Base-by-base conservation (phyloP, 1,139 yeast genomes). In the Hemisphaericaspora xylofermentans region DNA sequence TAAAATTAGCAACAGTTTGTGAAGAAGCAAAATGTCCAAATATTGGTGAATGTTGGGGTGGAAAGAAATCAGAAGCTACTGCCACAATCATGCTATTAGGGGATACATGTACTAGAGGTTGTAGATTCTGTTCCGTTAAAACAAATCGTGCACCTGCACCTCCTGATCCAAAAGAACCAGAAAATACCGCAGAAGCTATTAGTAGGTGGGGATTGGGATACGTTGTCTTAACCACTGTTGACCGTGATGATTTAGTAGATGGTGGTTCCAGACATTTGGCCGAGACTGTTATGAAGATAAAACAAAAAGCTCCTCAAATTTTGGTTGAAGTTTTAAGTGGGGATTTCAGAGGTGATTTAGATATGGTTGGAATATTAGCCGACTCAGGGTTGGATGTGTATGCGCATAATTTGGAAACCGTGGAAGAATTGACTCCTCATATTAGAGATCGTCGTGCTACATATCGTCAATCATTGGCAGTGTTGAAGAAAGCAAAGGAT, bases 41-140 rank as follows among this genome's bases (percentile, higher is more conserved):
- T 61, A 94, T 94, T 46, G 97, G 98, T 39, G 99, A 94, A 63
- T 94, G 99, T 66, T 94, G 99, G 99, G 98, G 98, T 41, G 98
- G 98, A 26, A 82, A 84, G 56, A 89, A 89, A 63, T 77, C 91
- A 6, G 94, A 88, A 56, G 97, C 98, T n/a, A 94, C 99, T 3
- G 98, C 98, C 5, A 94, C 99, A 3, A 93, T 94, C 55, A 94
- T 94, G 99, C 73, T 94, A 49, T 76, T 94, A 76, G 99, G 99
- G 46, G 98, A 94, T 57, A 93, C 98, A 0, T 94, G 99, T 67
- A 94, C 99, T 4, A 76, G 99, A 64, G 99, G 98, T 10, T 94
- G 99, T 61, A 76, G 99, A 48, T 94, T 94, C 67, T 94, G 99
- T 63, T 86, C 96, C 1, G 98, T 94, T 39, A 94, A 94, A 65